Evolutionary conservation across 768 basidiomycete species (phyloP), one percentile per base, ranked within the genome.

Genomic region (Polyporus arcularius): DNA sequence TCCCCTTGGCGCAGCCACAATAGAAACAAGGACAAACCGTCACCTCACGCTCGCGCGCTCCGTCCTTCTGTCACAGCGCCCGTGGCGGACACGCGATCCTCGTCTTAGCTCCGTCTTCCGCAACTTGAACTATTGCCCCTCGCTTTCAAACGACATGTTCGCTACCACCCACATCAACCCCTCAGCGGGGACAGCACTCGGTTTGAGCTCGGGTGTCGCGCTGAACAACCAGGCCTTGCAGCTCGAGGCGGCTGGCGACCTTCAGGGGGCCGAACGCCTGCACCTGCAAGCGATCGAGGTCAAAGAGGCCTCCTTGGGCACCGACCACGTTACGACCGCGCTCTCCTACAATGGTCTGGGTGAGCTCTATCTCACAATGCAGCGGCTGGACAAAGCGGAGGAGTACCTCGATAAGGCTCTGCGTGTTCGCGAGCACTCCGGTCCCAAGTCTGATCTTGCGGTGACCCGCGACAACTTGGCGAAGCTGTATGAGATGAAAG

Each of bases 391-490:
- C 51, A 73, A 78, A 7, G 77, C 79, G 0, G 76, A 79, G 64
- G 69, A 67, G 4, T 71, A 77, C 55, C 66, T 79, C 12, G 66
- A 65, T 30, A 70, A 73, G 57, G 76, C 75, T 7, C 38, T 75
- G 26, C 39, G 53, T 4, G 65, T 78, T 15, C 67, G 76, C 55
- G 66, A 62, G 18, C 63, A 41, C 30, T 32, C 16, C 9, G 70
- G 70, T 2, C 58, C 67, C 18, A 55, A 66, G 15, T 69, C 73
- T 30, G 77, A 78, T 60, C 72, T 70, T 2, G 76, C 75, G 4
- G 73, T 72, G 4, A 72, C 76, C 42, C 64, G 75, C 16, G 77
- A 79, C 60, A 78, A 76, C 56, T 67, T 78, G 14, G 78, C 70
- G 1, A 65, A 70, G 49, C 64, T 78, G 15, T 71, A 73, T 35